Evolutionary conservation across 257 asterid genomes (phyloP).

Genomic region (Nyctanthes arbortristis): DNA sequence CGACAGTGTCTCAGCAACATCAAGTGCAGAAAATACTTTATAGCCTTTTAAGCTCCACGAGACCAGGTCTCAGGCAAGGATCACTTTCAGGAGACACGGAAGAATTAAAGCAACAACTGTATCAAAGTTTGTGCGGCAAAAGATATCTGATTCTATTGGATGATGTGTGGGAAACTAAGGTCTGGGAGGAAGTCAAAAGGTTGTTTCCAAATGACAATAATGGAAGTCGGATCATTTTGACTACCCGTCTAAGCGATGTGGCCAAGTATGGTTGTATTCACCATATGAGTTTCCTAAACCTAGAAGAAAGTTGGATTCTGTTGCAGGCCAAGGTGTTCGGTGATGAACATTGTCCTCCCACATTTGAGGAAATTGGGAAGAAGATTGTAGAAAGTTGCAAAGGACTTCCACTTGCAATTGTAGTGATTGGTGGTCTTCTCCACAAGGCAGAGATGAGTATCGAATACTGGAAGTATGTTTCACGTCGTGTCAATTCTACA

Average conservation of each 20-base stretch:
- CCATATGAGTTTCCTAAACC: not conserved
- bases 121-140: not conserved
- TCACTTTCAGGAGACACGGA: too few species aligned
- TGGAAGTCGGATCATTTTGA: too few species aligned
- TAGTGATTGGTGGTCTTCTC: constrained; percentile 22
- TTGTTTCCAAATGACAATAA: constrained; percentile 13
- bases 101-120: not conserved
- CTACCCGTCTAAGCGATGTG: too few species aligned
- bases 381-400: constrained; percentile 15
- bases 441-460: not conserved
- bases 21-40: too few species aligned
- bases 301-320: constrained; percentile 16
- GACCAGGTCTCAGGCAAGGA: too few species aligned
- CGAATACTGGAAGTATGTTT: constrained; percentile 9
- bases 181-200: too few species aligned
- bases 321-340: constrained; percentile 7
- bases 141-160: constrained; percentile 20
- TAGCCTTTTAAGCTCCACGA: too few species aligned
- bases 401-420: constrained; percentile 23
- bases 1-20: too few species aligned
- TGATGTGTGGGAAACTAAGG: constrained; percentile 20
- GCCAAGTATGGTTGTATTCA: not conserved
- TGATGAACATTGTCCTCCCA: not conserved
- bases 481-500: not conserved
- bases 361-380: not conserved